Base-by-base conservation (phyloP, 2,329 filamentous ascomycete genomes). In the Chaetomiaceae sp. region DNA sequence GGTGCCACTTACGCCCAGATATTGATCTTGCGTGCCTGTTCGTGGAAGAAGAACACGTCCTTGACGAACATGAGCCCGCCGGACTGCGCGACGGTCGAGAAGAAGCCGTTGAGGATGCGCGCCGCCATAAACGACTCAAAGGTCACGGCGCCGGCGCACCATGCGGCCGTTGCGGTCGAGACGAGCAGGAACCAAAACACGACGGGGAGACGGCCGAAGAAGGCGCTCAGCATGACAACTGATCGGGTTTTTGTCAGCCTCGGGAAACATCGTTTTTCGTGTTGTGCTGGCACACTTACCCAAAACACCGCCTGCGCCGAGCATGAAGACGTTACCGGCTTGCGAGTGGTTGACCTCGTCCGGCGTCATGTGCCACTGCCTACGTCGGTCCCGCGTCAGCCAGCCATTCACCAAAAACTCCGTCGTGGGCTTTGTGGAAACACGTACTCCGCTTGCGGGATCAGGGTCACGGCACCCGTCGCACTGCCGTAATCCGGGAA, bases 1-100 rank as follows among this genome's bases (percentile, higher is more conserved):
- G 27, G 11, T 30, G 27, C 27, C 18, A 58, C 64, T 22, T 55
- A 65, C 53, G 68, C 69, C 70, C 70, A 74, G 30, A 74, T 61
- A 40, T 71, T 70, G 49, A 74, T 73, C 57, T 74, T 74, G 18
- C 71, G 60, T 1, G 72, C 71, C 29, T 73, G 65, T 50, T 79
- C 70, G 53, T 81, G 77, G 60, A 79, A 77, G 64, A 77, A 80
- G 64, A 78, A 81, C 47, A 78, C 68, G 58, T 81, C 77, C 44
- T 77, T 72, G 57, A 78, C 72, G 56, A 73, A 73, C 53, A 74
- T 72, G 42, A 79, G 63, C 9, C 71, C 72, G 14, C 67, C 65
- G 4, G 64, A 67, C 48, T 73, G 70, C 7, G 61, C 58, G 7
- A 69, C 68, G 4, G 71, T 73, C 27, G 65, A 66, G 58, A 75